Conservation (phyloP, 2,329 filamentous ascomycete genomes). For the Exophiala calicioides region DNA sequence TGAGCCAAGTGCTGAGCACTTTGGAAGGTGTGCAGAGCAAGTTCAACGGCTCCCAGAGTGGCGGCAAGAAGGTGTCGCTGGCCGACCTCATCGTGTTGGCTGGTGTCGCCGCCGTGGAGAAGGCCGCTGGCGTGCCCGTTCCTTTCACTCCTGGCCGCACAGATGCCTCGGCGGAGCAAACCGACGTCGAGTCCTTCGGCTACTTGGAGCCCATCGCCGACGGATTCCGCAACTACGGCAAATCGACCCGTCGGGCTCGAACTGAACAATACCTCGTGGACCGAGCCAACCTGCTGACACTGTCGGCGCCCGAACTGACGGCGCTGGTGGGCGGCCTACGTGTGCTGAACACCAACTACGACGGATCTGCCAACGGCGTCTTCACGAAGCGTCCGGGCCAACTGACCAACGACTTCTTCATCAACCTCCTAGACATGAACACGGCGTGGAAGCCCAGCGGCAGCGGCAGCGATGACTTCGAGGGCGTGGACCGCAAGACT, state of each 20-base stretch:
- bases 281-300: slow-evolving; percentile 68
- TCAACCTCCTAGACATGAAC: slow-evolving; percentile 70
- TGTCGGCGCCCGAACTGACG: slow-evolving; percentile 70
- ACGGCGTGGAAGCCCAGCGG: slow-evolving; percentile 64
- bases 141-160: slow-evolving; percentile 73
- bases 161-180: slow-evolving; percentile 72
- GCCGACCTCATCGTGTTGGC: slow-evolving; percentile 76
- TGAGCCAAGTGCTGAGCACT: slow-evolving; percentile 61
- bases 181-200: slow-evolving; percentile 64
- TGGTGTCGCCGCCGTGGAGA: slow-evolving; percentile 70
- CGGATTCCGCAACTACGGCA: slow-evolving; percentile 78
- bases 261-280: slow-evolving; percentile 73
- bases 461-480: slow-evolving; percentile 58
- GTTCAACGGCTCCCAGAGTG: slow-evolving; percentile 58
- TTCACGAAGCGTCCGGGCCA: slow-evolving; percentile 68
- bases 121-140: slow-evolving; percentile 65
- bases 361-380: slow-evolving; percentile 67
- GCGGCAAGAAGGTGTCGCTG: slow-evolving; percentile 72
- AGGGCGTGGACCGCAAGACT: slow-evolving; percentile 65
- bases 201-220: slow-evolving; percentile 71
- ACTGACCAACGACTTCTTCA: slow-evolving; percentile 79
- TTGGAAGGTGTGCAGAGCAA: slow-evolving; percentile 66
- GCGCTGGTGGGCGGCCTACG: slow-evolving; percentile 73
- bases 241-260: slow-evolving; percentile 59
- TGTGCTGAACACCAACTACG: slow-evolving; percentile 68